A percentile compares a stretch with the other conserved stretches of the same genome.
Conservation (phyloP, 164 flowering plant species). For the Hamamelis virginiana region DNA sequence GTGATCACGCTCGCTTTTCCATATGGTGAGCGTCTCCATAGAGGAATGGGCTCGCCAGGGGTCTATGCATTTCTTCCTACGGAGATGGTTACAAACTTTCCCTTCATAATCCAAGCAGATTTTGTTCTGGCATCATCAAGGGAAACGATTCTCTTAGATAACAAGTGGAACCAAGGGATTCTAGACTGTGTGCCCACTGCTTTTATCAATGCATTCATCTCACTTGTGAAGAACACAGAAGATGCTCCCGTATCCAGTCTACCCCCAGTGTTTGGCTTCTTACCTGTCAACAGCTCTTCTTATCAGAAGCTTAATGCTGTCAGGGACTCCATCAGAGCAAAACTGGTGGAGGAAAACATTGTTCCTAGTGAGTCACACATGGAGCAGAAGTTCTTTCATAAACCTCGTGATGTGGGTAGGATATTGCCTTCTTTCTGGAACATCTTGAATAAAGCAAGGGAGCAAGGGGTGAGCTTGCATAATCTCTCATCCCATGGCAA, state of each 20-base stretch:
- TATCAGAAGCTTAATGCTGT: constrained; percentile 32
- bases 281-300: constrained; percentile 37
- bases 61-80: constrained; percentile 60
- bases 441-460: constrained; percentile 37
- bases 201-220: constrained; percentile 47
- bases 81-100: constrained; percentile 57
- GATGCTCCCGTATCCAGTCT: constrained; percentile 40
- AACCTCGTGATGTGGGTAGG: constrained; percentile 48
- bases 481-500: constrained; percentile 46
- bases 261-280: constrained; percentile 34
- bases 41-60: constrained; percentile 40
- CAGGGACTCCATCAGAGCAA: constrained; percentile 35
- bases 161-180: constrained; percentile 58
- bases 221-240: constrained; percentile 32
- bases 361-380: constrained; percentile 38
- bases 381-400: constrained; percentile 39
- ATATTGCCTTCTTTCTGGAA: constrained; percentile 41
- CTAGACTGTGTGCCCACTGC: constrained; percentile 47
- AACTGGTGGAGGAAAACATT: constrained; percentile 33
- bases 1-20: constrained; percentile 57
- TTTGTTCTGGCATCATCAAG: constrained; percentile 51
- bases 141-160: constrained; percentile 43
- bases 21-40: constrained; percentile 33
- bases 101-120: constrained; percentile 59
- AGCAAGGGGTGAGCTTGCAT: constrained; percentile 33